Evolutionary conservation across 139 green algal genomes (phyloP).

Genomic region (Chlorella sp.): DNA sequence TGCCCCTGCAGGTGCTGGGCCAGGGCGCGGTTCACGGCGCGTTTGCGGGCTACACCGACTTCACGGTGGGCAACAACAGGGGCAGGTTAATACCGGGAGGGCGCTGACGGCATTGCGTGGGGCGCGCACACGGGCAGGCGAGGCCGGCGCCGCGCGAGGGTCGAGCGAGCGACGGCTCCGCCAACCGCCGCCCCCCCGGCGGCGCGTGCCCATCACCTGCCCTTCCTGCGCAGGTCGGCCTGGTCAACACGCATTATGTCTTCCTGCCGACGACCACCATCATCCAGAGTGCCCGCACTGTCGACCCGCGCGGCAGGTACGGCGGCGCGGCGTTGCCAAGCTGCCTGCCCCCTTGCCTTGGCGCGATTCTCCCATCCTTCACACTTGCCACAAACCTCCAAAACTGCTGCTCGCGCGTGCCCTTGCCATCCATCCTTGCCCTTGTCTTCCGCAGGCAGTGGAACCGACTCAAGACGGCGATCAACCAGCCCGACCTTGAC

Average conservation of each 20-base stretch:
- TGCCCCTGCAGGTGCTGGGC: conserved; percentile 65
- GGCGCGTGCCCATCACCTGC: no score
- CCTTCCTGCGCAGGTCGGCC: no score
- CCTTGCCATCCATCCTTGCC: neutral
- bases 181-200: no score
- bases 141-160: no score
- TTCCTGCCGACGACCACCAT: conserved; percentile 86
- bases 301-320: conserved; percentile 45
- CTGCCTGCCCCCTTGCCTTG: neutral
- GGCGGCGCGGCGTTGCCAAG: neutral
- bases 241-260: conserved; percentile 92
- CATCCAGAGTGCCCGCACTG: conserved; percentile 65
- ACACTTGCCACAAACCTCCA: no score
- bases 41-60: conserved; percentile 91
- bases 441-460: conserved; percentile 23
- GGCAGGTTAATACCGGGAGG: no score
- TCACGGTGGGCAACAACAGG: conserved; percentile 85
- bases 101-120: no score
- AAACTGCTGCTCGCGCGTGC: no score
- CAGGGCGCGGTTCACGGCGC: conserved; percentile 95
- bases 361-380: neutral
- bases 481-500: conserved; percentile 77
- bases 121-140: no score
- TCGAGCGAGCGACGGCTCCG: no score
- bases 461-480: conserved; percentile 78